Conservation (phyloP, 2,329 filamentous ascomycete species). For the Monilinia laxa region DNA sequence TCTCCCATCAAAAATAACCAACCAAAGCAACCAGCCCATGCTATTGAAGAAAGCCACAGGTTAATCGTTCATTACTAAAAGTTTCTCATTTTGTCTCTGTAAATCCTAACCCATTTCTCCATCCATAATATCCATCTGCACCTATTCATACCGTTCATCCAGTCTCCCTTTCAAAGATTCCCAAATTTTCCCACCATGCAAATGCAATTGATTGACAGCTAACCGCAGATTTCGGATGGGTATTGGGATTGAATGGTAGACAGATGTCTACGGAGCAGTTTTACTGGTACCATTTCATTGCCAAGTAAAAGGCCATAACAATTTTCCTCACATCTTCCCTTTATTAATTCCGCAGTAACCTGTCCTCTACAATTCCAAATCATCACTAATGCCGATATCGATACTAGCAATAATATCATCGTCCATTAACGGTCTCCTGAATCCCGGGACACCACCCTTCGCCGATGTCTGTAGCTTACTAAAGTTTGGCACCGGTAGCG, state of each 20-base stretch:
- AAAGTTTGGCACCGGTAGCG: conserved; percentile 51
- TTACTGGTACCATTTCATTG: not conserved
- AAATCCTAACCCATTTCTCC: not conserved
- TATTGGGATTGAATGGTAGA: not conserved
- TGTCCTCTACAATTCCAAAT: conserved; percentile 43
- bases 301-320: not conserved
- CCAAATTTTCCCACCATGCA: not conserved
- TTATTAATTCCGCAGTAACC: not conserved
- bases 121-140: conserved; percentile 3
- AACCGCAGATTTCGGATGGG: not conserved
- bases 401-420: conserved; percentile 89
- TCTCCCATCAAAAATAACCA: not conserved
- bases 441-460: conserved; percentile 60
- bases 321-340: not conserved
- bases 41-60: not conserved
- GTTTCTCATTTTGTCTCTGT: not conserved
- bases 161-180: not conserved
- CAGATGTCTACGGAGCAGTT: not conserved
- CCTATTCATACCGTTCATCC: not conserved
- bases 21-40: not conserved
- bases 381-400: conserved; percentile 90
- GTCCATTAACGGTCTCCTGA: conserved; percentile 79
- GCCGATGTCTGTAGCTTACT: conserved; percentile 41
- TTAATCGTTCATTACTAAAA: not conserved
- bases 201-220: not conserved